Evolutionary conservation across 306 rosid genomes (phyloP).

Genomic region (Morella rubra): DNA sequence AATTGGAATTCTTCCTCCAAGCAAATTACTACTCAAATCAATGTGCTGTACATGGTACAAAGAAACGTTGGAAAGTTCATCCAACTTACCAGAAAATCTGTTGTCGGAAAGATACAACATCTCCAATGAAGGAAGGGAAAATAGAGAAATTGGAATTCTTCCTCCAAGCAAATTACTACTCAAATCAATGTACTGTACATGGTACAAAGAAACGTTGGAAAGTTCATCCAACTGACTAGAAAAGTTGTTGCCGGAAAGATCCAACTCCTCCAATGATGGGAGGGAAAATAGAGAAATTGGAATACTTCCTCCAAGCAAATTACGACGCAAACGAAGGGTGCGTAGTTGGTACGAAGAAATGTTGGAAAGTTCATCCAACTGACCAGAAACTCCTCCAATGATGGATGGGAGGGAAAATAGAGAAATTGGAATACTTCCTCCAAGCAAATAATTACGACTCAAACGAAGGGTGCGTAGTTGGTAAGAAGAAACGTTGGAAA

Average conservation of each 20-base stretch:
- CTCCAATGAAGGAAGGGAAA: slow-evolving; percentile 33
- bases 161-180: slow-evolving; percentile 24
- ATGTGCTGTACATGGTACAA: too few relatives aligned
- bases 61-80: slow-evolving; percentile 10
- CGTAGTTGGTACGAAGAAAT: neutral
- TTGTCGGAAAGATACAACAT: slow-evolving; percentile 26
- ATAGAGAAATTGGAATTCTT: slow-evolving; percentile 22
- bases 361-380: slow-evolving; percentile 12
- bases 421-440: slow-evolving; percentile 29
- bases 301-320: neutral
- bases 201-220: too few relatives aligned
- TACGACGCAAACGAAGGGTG: neutral
- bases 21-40: too few relatives aligned
- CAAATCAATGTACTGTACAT: neutral
- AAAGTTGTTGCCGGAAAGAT: too few relatives aligned
- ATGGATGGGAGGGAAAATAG: slow-evolving; percentile 27
- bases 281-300: too few relatives aligned
- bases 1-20: too few relatives aligned
- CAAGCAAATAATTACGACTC: slow-evolving; percentile 13
- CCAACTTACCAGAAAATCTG: slow-evolving; percentile 22
- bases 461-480: slow-evolving; percentile 11
- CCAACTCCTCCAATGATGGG: too few relatives aligned
- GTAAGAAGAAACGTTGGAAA: too few relatives aligned
- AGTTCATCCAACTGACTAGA: too few relatives aligned
- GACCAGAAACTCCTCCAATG: slow-evolving; percentile 25